Evolutionary conservation across 1,284 basidiomycete genomes (phyloP).

Genomic region (Fomitopsis pinicola): DNA sequence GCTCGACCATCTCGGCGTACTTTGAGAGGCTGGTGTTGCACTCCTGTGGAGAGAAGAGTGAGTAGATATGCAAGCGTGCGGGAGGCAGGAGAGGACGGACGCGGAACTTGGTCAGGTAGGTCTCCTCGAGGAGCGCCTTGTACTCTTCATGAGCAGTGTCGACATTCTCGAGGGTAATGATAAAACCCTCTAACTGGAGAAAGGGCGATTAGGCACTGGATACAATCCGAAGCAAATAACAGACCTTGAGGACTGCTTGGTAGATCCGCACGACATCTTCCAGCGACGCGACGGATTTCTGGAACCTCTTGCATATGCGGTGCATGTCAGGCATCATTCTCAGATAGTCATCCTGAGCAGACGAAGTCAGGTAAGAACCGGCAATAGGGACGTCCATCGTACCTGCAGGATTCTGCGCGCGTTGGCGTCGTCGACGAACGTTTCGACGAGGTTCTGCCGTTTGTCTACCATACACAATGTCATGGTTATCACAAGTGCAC

Average conservation of each 20-base stretch:
- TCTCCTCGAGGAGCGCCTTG: constrained; percentile 58
- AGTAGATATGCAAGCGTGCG: neutral
- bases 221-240: neutral
- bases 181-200: constrained; percentile 70
- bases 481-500: neutral
- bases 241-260: constrained; percentile 75
- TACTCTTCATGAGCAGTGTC: constrained; percentile 45
- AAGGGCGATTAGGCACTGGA: neutral
- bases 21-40: constrained; percentile 63
- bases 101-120: constrained; percentile 59
- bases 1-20: constrained; percentile 93
- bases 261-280: constrained; percentile 97
- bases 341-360: constrained; percentile 78
- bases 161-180: constrained; percentile 55
- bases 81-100: constrained; percentile 32
- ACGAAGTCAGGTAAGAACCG: neutral
- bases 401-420: constrained; percentile 74
- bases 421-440: constrained; percentile 79
- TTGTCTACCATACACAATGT: constrained; percentile 45
- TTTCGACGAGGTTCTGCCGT: constrained; percentile 84
- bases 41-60: constrained; percentile 40
- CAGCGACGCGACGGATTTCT: constrained; percentile 78
- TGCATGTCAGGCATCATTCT: constrained; percentile 94
- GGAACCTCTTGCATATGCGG: constrained; percentile 90
- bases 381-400: constrained; percentile 9